These are phyloP conservation scores for Aspergillus ochraceus DNA, from an alignment of 2,329 filamentous ascomycete species.

Conservation along the genomic window DNA sequence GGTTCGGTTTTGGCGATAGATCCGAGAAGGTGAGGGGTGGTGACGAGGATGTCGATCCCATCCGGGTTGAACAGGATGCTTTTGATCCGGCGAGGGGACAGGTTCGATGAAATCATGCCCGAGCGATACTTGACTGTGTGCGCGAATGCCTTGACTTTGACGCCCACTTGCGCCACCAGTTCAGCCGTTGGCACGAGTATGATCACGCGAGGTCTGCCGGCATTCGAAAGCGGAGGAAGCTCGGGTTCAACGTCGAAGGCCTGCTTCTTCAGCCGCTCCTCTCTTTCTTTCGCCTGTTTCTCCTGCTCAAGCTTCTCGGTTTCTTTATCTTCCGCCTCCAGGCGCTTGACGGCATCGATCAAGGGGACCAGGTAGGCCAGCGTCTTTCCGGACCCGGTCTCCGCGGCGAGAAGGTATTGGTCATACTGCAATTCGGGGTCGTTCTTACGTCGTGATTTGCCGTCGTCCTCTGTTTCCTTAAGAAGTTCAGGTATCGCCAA, in stretches of 20 bases:
- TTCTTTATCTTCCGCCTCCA: slow-evolving; percentile 64
- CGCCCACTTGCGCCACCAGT: slow-evolving; percentile 82
- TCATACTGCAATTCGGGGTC: slow-evolving; percentile 52
- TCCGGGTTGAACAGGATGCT: slow-evolving; percentile 76
- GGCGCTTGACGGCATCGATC: slow-evolving; percentile 79
- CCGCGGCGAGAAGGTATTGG: slow-evolving; percentile 82
- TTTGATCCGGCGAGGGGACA: slow-evolving; percentile 76
- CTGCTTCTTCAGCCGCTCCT: slow-evolving; percentile 52
- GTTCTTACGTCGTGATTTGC: slow-evolving; percentile 30
- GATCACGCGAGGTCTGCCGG: slow-evolving; percentile 75
- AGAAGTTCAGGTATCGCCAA: slow-evolving; percentile 83
- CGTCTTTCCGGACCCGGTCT: slow-evolving; percentile 97
- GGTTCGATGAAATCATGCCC: slow-evolving; percentile 75
- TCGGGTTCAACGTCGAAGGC: slow-evolving; percentile 63
- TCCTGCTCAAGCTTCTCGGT: slow-evolving; percentile 56
- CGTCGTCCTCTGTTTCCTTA: slow-evolving; percentile 49
- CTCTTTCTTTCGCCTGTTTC: slow-evolving; percentile 57
- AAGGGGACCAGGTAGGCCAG: slow-evolving; percentile 85
- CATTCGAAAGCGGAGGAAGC: slow-evolving; percentile 65
- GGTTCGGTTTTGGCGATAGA: slow-evolving; percentile 88
- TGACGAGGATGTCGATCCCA: slow-evolving; percentile 81
- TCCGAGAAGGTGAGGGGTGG: slow-evolving; percentile 84
- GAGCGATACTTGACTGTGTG: slow-evolving; percentile 86
- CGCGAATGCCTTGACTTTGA: slow-evolving; percentile 76
- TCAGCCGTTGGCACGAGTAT: slow-evolving; percentile 91